Conservation (phyloP, 495 filamentous ascomycete genomes). For the Umbilicaria muhlenbergii region DNA sequence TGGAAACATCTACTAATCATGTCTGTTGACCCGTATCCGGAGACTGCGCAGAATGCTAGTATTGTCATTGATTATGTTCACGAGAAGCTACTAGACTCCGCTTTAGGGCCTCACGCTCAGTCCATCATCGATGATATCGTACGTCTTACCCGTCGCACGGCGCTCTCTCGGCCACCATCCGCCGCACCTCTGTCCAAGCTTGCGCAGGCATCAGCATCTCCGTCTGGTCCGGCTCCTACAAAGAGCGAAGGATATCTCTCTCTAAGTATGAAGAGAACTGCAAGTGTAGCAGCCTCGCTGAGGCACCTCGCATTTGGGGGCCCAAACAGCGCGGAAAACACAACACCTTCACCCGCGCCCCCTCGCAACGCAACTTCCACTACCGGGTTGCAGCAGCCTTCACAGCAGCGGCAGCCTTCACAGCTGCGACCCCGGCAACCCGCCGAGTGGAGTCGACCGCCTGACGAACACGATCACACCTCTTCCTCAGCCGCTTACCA, state of each 20-base stretch:
- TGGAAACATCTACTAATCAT: conserved; percentile 88
- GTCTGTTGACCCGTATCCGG: conserved; percentile 87
- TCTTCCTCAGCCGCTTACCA: conserved; percentile 56
- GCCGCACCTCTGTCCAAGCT: conserved; percentile 28
- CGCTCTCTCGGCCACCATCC: conserved; percentile 32
- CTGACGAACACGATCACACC: conserved; percentile 62
- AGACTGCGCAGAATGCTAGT: conserved; percentile 71
- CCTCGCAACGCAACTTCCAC: conserved; percentile 17
- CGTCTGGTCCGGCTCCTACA: conserved; percentile 16
- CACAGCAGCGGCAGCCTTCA: conserved; percentile 23
- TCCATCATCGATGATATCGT: conserved; percentile 63
- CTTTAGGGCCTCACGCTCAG: conserved; percentile 53
- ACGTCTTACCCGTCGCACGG: conserved; percentile 35
- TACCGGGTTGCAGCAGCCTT: conserved; percentile 13
- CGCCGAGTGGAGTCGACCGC: conserved; percentile 57
- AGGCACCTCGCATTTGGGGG: conserved; percentile 51
- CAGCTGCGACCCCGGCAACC: conserved; percentile 40
- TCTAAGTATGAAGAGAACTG: conserved; percentile 46
- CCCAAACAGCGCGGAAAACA: conserved; percentile 17
- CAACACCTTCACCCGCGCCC: conserved; percentile 11
- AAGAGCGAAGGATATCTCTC: conserved; percentile 53
- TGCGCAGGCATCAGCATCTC: conserved; percentile 3
- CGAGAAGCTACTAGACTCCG: conserved; percentile 55
- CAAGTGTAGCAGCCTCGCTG: conserved; percentile 57
- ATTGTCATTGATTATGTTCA: conserved; percentile 76